phyloP scores from a whole-genome alignment of 108 stramenopile genomes.

The Heterococcus sp. region DNA sequence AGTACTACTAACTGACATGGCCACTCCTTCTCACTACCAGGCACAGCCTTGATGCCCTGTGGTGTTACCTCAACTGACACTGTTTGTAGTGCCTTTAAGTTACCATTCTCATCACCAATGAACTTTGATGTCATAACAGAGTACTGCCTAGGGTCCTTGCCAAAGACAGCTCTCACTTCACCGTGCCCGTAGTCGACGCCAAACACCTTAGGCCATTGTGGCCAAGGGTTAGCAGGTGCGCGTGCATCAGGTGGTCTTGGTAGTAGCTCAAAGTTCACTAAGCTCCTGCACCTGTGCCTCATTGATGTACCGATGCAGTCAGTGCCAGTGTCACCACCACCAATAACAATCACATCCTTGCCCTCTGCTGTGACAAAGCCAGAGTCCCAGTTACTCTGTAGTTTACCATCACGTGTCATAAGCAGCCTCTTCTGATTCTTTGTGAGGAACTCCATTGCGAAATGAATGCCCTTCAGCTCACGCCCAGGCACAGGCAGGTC shows the following conservation, averaged over 20 bases:
- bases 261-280: constrained; percentile 95
- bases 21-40: too few relatives aligned
- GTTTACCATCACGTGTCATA: constrained; percentile 83
- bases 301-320: constrained; percentile 97
- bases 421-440: constrained; percentile 91
- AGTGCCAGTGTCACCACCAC: constrained; percentile 81
- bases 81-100: too few relatives aligned
- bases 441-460: constrained; percentile 81
- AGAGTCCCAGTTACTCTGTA: constrained; percentile 86
- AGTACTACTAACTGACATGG: too few relatives aligned
- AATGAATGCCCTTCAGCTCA: constrained; percentile 56
- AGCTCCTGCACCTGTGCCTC: constrained; percentile 91
- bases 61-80: too few relatives aligned
- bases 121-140: too few relatives aligned
- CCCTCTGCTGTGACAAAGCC: constrained; percentile 91
- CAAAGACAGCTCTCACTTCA: constrained; percentile 90
- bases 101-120: too few relatives aligned
- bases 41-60: too few relatives aligned
- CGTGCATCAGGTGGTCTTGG: constrained; percentile 84
- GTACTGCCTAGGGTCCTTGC: constrained; percentile 91
- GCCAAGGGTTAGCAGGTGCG: constrained; percentile 90
- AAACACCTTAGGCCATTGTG: constrained; percentile 93
- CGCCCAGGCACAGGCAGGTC: constrained; percentile 88
- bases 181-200: constrained; percentile 95
- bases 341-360: constrained; percentile 95